Evolutionary conservation across 352 stramenopile species (phyloP), one percentile per base, ranked within the genome.

Genomic region (Pythium phragmitis): DNA sequence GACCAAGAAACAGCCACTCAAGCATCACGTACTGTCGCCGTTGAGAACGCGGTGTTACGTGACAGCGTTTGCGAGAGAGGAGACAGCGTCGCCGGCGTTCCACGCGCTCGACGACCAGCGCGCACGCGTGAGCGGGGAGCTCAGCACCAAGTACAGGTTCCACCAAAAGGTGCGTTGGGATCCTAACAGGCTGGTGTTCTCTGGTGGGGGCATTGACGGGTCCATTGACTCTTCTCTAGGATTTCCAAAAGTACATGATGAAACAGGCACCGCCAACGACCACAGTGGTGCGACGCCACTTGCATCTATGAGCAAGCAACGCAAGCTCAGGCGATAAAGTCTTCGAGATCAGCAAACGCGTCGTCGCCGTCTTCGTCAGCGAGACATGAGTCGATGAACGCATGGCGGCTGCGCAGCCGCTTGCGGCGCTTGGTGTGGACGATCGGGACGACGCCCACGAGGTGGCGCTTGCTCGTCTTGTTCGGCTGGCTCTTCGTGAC

Each of bases 361-460:
- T 78, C 71, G 55, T 72, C 71, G 28, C 71, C 71, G 36, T 70
- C 61, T 65, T 78, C 71, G 52, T 78, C 71, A 7, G 50, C 62
- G n/a, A 78, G 61, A 52, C 71, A 78, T 30, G 70, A 65, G 47
- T 78, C 71, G 21, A 78, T 78, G 59, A 67, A 75, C 28, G 68
- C 55, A 50, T 78, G 71, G 14, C 71, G 71, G 49, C 71, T 78
- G 12, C 71, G 67, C 34, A 78, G 57, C 0, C 56, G 62, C 45
- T 58, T 68, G 9, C 67, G 67, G 13, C 67, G 67, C 26, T 67
- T 68, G 21, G 60, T 64, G 48, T 67, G 63, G 17, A 74, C 48
- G 42, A 69, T 50, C 6, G 67, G 67, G 19, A 74, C 67, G 8
- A 69, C 58, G 19, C 67, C 67, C n/a, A 74, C 57, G 33, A 74